Percentiles rank a stretch among this genome's conserved stretches.
Evolutionary conservation across 768 basidiomycete species (phyloP).

Genomic region (Agaricus sinodeliciosus): DNA sequence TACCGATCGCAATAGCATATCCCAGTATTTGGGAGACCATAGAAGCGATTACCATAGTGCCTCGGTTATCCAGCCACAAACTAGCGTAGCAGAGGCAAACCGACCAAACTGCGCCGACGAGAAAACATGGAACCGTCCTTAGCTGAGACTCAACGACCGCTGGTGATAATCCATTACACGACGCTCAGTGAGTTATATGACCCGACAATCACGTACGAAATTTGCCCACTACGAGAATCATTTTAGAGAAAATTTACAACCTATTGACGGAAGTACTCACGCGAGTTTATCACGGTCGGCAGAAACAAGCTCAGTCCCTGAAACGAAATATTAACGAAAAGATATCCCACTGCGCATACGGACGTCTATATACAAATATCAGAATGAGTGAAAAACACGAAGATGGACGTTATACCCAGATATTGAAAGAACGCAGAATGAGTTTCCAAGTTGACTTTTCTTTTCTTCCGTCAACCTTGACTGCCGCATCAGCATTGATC

Average conservation of each 20-base stretch:
- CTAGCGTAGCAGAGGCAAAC: conserved; percentile 27
- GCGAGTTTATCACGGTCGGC: conserved; percentile 38
- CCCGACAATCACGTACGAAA: conserved; percentile 22
- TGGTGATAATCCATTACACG: conserved; percentile 12
- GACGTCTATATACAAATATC: conserved; percentile 18
- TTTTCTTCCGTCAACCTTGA: conserved; percentile 7
- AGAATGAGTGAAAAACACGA: too few relatives aligned
- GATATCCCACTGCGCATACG: conserved; percentile 23
- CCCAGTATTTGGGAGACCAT: conserved; percentile 32
- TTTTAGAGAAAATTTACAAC: not conserved
- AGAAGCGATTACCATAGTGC: conserved; percentile 29
- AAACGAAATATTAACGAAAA: conserved; percentile 35
- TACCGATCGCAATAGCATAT: conserved; percentile 36
- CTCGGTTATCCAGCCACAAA: conserved; percentile 28
- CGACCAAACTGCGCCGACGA: conserved; percentile 34
- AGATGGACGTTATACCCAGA: conserved; percentile 9
- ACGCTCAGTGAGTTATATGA: not conserved
- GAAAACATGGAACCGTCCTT: conserved; percentile 40
- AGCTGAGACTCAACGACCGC: conserved; percentile 39
- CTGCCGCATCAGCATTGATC: conserved; percentile 22
- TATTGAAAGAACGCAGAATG: conserved; percentile 13
- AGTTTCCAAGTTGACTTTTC: conserved; percentile 11
- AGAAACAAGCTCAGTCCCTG: conserved; percentile 37
- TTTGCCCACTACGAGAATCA: conserved; percentile 24
- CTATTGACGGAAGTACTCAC: conserved; percentile 24